A percentile compares a stretch with the other conserved stretches of the same genome.
Evolutionary conservation across 306 rosid genomes (phyloP).

Genomic region (Neltuma alba): DNA sequence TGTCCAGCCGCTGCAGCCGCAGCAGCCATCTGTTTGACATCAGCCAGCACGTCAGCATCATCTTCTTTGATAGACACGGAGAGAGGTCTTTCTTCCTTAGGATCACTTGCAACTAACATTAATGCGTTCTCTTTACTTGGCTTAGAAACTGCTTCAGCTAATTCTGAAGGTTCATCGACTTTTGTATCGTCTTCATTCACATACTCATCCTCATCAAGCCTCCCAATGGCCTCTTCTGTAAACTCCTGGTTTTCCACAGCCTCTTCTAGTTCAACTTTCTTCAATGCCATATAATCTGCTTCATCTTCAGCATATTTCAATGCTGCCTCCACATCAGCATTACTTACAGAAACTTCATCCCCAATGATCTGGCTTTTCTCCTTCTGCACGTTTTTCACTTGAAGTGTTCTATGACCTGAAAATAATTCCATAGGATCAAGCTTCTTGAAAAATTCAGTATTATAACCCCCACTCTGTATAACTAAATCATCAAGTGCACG

Average conservation of each 20-base stretch:
- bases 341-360: conserved; percentile 71
- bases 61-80: conserved; percentile 63
- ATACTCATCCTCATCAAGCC: conserved; percentile 93
- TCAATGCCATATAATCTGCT: conserved; percentile 96
- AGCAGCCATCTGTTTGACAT: conserved; percentile 94
- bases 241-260: conserved; percentile 98
- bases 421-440: conserved; percentile 97
- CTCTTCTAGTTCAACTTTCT: conserved; percentile 95
- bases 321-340: conserved; percentile 93
- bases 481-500: conserved; percentile 97
- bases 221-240: conserved; percentile 91
- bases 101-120: conserved; percentile 49
- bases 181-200: conserved; percentile 79
- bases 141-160: conserved; percentile 51
- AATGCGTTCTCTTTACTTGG: conserved; percentile 59
- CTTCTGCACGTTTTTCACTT: conserved; percentile 63
- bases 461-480: conserved; percentile 96
- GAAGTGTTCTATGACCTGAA: conserved; percentile 78
- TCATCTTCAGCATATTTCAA: conserved; percentile 92
- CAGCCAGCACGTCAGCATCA: conserved; percentile 91
- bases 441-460: conserved; percentile 95
- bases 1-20: conserved; percentile 97
- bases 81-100: conserved; percentile 64
- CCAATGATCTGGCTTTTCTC: conserved; percentile 61
- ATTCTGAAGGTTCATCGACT: conserved; percentile 76